phyloP scores from a whole-genome alignment of 371 early-diverging fungal species.

The Syncephalastrum sp. region DNA sequence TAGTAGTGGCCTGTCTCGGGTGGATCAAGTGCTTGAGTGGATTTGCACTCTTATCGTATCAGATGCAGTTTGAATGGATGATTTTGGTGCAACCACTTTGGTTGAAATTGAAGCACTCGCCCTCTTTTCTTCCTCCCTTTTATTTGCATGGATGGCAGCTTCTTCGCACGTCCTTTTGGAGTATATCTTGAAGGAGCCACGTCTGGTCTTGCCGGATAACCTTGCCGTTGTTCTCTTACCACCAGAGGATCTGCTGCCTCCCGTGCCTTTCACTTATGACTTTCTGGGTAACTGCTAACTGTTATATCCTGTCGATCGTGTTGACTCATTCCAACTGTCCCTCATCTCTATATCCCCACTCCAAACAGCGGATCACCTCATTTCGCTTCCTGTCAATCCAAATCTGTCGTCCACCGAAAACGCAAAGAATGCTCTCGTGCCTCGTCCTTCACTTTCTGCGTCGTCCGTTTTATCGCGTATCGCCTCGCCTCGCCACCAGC shows the following conservation, averaged over 20 bases:
- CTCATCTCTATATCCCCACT: constrained; percentile 16
- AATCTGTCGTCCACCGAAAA: constrained; percentile 1
- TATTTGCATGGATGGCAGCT: constrained; percentile 2
- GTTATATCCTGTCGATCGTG: not conserved
- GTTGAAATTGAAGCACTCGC: too few relatives aligned
- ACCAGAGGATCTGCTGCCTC: constrained; percentile 14
- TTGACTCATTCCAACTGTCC: not conserved
- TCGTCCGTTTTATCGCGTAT: constrained; percentile 22
- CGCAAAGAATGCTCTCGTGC: not conserved
- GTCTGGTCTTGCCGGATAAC: constrained; percentile 4
- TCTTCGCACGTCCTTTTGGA: constrained; percentile 10
- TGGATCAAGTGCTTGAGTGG: too few relatives aligned
- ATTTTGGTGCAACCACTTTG: too few relatives aligned
- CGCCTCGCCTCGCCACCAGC: constrained; percentile 14
- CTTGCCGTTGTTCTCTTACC: constrained; percentile 29
- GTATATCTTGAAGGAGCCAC: constrained; percentile 18
- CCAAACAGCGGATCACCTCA: not conserved
- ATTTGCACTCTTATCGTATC: too few relatives aligned
- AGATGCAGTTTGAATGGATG: too few relatives aligned
- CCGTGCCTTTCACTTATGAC: constrained; percentile 15
- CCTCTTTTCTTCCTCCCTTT: too few relatives aligned
- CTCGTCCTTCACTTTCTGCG: constrained; percentile 11
- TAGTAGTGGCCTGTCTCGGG: too few relatives aligned
- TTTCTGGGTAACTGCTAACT: constrained; percentile 22
- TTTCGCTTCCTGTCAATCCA: constrained; percentile 6